A percentile compares a stretch with the other conserved stretches of the same genome.
Evolutionary conservation across 345 rosid species (phyloP).

Genomic region (Cardiospermum halicacabum): DNA sequence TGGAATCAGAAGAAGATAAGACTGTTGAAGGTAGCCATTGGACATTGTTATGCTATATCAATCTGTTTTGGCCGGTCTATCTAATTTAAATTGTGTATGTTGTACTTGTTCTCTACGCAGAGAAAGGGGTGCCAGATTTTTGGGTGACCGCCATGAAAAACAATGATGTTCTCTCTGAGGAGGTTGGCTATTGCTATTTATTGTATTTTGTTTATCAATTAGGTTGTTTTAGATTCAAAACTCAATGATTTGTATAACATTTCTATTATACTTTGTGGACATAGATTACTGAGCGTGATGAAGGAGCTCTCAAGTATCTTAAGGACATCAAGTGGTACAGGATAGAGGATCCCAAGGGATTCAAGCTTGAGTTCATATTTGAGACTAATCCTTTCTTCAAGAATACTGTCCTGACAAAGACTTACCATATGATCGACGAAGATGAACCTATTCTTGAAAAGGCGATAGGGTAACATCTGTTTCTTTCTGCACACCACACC

Average conservation of each 20-base stretch:
- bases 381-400: constrained; percentile 85
- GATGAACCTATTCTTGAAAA: constrained; percentile 94
- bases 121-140: constrained; percentile 93
- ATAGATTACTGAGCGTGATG: constrained; percentile 89
- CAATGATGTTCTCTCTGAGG: constrained; percentile 83
- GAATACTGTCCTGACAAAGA: constrained; percentile 77
- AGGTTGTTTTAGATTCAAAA: not conserved
- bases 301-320: constrained; percentile 81
- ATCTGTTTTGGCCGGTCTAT: not conserved
- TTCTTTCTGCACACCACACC: not conserved
- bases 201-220: not conserved
- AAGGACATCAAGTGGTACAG: constrained; percentile 87
- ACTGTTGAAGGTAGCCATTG: constrained; percentile 49
- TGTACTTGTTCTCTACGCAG: constrained; percentile 38
- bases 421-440: constrained; percentile 98
- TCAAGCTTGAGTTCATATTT: constrained; percentile 91
- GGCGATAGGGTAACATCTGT: constrained; percentile 70
- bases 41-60: not conserved
- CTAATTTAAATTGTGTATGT: constrained; percentile 8
- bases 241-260: not conserved
- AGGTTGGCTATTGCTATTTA: constrained; percentile 41
- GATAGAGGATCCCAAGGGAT: constrained; percentile 86
- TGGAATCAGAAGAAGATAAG: constrained; percentile 54
- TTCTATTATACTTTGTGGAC: not conserved
- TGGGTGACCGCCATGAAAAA: constrained; percentile 95